phyloP scores from a whole-genome alignment of 768 basidiomycete genomes.

The Suillus tomentosus region DNA sequence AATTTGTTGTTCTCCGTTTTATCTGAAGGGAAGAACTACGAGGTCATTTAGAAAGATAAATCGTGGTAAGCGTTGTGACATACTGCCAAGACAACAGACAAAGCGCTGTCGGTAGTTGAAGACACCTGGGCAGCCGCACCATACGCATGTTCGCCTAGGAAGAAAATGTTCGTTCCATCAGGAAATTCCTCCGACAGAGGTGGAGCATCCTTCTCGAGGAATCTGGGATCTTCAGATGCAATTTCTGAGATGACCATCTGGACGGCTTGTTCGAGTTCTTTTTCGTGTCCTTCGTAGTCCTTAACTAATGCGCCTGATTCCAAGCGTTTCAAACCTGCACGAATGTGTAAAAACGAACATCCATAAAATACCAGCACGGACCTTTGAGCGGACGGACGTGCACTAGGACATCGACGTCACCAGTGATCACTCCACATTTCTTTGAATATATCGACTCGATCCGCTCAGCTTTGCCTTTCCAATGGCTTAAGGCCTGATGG shows the following conservation, averaged over 20 bases:
- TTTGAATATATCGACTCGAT: conserved; percentile 89
- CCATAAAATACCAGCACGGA: conserved; percentile 30
- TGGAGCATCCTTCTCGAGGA: conserved; percentile 78
- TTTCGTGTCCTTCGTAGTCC: conserved; percentile 84
- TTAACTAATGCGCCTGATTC: conserved; percentile 92
- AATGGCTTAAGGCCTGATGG: conserved; percentile 64
- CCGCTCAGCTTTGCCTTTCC: conserved; percentile 80
- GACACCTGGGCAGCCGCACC: conserved; percentile 94
- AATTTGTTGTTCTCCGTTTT: conserved; percentile 78
- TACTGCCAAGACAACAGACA: conserved; percentile 90
- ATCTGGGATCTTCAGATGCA: conserved; percentile 86
- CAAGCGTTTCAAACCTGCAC: conserved; percentile 80
- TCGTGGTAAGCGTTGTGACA: conserved; percentile 19
- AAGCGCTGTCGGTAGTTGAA: conserved; percentile 61
- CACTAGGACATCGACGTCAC: conserved; percentile 75
- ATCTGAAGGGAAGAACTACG: conserved; percentile 86
- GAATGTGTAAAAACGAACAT: neutral
- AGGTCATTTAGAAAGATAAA: conserved; percentile 11
- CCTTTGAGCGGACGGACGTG: conserved; percentile 94
- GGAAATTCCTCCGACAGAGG: conserved; percentile 89
- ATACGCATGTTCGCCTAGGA: conserved; percentile 92
- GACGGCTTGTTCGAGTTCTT: conserved; percentile 82
- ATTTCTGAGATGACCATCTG: conserved; percentile 86
- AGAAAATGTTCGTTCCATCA: conserved; percentile 88
- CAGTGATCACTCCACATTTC: conserved; percentile 82